Percentiles rank a stretch among this genome's conserved stretches.
These are phyloP conservation scores for Ajuga chamaepitys DNA, from an alignment of 257 asterid genomes.

Conservation along the genomic window DNA sequence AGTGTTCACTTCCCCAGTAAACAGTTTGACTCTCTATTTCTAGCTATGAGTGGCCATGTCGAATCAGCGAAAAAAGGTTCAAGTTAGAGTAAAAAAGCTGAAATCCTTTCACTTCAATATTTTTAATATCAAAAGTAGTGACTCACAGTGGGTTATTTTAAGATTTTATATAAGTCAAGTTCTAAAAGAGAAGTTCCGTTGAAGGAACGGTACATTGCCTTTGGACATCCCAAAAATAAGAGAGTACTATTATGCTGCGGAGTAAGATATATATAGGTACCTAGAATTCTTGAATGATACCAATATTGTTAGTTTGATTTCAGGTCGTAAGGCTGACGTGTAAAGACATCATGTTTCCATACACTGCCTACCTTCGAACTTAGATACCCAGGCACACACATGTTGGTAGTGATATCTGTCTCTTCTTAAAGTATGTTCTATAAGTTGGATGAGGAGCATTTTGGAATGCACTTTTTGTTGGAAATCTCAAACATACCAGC, in stretches of 20 bases:
- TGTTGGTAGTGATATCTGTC: not conserved
- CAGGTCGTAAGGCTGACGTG: not conserved
- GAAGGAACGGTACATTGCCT: too few species aligned
- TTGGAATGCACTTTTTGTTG: not conserved
- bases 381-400: not conserved
- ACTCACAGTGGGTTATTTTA: not conserved
- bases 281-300: not conserved
- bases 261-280: not conserved
- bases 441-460: not conserved
- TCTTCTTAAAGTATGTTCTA: not conserved
- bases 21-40: not conserved
- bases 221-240: too few species aligned
- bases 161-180: too few species aligned
- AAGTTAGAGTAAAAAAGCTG: not conserved
- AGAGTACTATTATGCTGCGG: not conserved
- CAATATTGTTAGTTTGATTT: not conserved
- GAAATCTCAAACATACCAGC: not conserved
- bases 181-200: too few species aligned
- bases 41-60: not conserved
- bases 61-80: not conserved
- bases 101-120: not conserved
- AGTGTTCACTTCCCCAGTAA: not conserved
- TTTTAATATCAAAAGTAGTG: not conserved
- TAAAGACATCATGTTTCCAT: not conserved
- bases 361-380: not conserved